phyloP scores from a whole-genome alignment of 2,329 filamentous ascomycete species.

The Claviceps lovelessii region DNA sequence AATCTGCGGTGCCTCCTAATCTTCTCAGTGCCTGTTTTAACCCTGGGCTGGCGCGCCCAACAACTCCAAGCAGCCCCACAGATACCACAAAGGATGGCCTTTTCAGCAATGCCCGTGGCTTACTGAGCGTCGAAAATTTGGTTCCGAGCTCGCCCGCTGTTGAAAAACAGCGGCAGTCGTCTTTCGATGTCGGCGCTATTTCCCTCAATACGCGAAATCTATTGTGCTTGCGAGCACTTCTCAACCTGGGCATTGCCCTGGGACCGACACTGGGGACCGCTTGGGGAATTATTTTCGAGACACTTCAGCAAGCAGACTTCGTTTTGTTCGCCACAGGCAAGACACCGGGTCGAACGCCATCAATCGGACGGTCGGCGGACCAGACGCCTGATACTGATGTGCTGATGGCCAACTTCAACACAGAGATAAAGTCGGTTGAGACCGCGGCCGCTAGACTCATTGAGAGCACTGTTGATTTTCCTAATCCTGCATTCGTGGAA shows the following conservation, averaged over 20 bases:
- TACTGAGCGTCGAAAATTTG: conserved; percentile 60
- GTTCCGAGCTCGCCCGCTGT: conserved; percentile 39
- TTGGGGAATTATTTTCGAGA: conserved; percentile 86
- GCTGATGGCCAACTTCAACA: conserved; percentile 52
- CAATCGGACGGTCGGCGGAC: conserved; percentile 32
- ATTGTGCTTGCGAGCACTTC: conserved; percentile 71
- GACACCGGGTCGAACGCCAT: conserved; percentile 35
- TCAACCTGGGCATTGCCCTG: conserved; percentile 91
- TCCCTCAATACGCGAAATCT: conserved; percentile 78
- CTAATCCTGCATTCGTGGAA: conserved; percentile 64
- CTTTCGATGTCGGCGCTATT: conserved; percentile 37
- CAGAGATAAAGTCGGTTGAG: conserved; percentile 78
- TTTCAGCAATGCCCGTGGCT: conserved; percentile 54
- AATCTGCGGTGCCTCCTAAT: conserved; percentile 81
- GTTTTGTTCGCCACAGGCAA: conserved; percentile 56
- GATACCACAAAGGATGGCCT: conserved; percentile 39
- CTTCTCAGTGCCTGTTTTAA: conserved; percentile 47
- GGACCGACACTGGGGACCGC: conserved; percentile 73
- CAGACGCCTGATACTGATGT: conserved; percentile 31
- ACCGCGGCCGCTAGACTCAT: conserved; percentile 73
- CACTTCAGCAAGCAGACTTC: conserved; percentile 82
- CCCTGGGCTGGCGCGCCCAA: conserved; percentile 28
- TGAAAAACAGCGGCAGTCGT: conserved; percentile 46
- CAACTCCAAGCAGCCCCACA: conserved; percentile 28
- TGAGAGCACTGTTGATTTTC: conserved; percentile 85